Base-by-base conservation (phyloP, 176 grass and related monocot species). In the Echinochloa phyllopogon region DNA sequence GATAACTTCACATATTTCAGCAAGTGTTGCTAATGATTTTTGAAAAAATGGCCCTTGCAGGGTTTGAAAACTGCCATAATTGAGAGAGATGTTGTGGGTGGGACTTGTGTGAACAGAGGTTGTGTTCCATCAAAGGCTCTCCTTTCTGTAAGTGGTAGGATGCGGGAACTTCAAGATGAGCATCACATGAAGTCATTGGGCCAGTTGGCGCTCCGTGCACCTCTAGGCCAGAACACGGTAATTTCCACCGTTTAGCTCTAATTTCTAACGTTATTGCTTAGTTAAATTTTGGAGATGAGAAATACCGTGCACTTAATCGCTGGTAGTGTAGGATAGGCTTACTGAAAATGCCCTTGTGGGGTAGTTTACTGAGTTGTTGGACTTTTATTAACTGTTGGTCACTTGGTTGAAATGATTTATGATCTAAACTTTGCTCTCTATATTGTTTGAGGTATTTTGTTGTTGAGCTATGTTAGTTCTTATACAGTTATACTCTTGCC, bases 61-160 rank as follows among this genome's bases (percentile, higher is more conserved):
- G 97, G 97, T 68, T 56, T 96, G 60, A 96, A 99, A 87, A 99
- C 97, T 71, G 86, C 97, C 55, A 94, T 99, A 72, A 94, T 99
- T 52, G 93, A 99, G 87, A 94, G 94, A 44, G 97, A 99, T 84
- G 81, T 99, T 37, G 84, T 99, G 49, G 94, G 97, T 29, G 97
- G 94, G 12, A 97, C 94, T 65, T 97, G 94, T 90, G 94, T 97
- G 38, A 97, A 97, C 82, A 87, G 92, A 88, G 92, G 94, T 21
- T 97, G 94, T 82, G 94, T 97, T 64, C 94, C 94, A 61, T 97
- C 94, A 37, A 99, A 99, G 65, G 97, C 91, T 21, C 93, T 99
- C 53, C 94, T 99, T 81, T 93, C 96, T 83, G 96, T 99, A 17
- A 99, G 96, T 76, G 96, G 96, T 76, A 87, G 94, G 58, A 94